Evolutionary conservation across 208 protist genomes (phyloP), one percentile per base, ranked within the genome.

Genomic region (Leishmania braziliensis): DNA sequence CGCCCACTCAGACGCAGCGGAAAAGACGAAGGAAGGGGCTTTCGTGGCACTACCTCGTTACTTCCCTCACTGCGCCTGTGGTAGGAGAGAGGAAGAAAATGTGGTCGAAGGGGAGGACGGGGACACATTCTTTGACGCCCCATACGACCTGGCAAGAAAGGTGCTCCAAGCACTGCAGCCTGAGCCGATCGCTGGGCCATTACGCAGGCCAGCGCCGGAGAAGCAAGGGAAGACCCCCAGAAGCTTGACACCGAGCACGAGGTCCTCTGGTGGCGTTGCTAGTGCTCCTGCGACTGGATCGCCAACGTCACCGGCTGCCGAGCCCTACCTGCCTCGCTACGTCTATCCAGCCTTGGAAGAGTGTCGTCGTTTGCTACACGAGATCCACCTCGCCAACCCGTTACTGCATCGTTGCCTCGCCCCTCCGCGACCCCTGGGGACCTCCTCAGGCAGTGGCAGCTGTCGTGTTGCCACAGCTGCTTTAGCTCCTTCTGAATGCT

Each of bases 401-500:
- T 70, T 90, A 12, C 65, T 88, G 43, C 84, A 79, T 46, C 77
- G 87, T 23, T 78, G 77, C 33, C 66, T 90, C 48, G 86, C 87
- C 0, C 87, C 84, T 26, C 84, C 87, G 14, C 78, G 86, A 1
- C 86, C 65, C 2, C 56, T 84, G 48, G 33, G n/a, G 43, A 10
- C 53, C 63, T 46, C 68, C 43, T 53, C 43, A 6, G 68, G 20
- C 9, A 3, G 68, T 4, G 68, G 29, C 65, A 26, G 23, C 68
- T 8, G 68, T 51, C 0, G n/a, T 26, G 20, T 6, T 51, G 46
- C 68, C 43, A 48, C 68, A 53, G 36, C 20, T 23, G 20, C 23
- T 53, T 53, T n/a, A 23, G 46, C 43, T 12, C 8, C 43, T 9
- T 23, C n/a, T 58, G 18, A 12, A 18, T 60, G 12, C 29, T 36